Evolutionary conservation across 2,329 filamentous ascomycete species (phyloP).

Genomic region (Orbilia brochopaga): DNA sequence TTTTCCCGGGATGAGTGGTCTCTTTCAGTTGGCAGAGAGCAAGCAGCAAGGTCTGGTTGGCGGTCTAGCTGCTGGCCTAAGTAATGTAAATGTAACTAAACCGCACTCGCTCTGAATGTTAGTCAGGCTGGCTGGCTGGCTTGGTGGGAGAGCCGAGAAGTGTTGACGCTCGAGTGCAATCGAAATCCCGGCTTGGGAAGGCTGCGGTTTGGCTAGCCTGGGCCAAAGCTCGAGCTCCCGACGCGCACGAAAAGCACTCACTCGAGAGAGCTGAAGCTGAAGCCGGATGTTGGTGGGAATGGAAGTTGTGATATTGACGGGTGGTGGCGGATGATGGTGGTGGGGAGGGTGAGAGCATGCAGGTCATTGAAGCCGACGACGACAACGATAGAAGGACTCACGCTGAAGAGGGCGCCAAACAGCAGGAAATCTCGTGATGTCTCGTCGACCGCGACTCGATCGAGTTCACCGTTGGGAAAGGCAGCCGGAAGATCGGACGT

Average conservation of each 20-base stretch:
- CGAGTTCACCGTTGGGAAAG: background rate
- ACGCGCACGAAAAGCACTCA: slow-evolving; percentile 19
- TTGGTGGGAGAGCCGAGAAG: slow-evolving; percentile 15
- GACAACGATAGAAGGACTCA: slow-evolving; percentile 7
- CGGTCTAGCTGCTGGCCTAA: slow-evolving; percentile 27
- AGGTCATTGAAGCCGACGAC: slow-evolving; percentile 14
- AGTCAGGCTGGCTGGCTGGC: slow-evolving; percentile 16
- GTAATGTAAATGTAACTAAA: slow-evolving; percentile 8
- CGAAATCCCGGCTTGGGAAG: background rate
- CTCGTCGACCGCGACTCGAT: slow-evolving; percentile 11
- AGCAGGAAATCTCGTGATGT: slow-evolving; percentile 23
- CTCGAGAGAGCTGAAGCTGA: background rate
- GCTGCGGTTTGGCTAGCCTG: background rate
- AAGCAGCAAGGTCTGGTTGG: slow-evolving; percentile 23
- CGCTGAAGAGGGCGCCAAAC: slow-evolving; percentile 11
- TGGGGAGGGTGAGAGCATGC: too few species aligned
- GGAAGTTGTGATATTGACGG: background rate
- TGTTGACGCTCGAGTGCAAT: slow-evolving; percentile 23
- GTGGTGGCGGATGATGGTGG: too few species aligned
- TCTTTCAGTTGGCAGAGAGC: slow-evolving; percentile 8
- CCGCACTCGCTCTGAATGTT: slow-evolving; percentile 31
- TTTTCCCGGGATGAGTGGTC: slow-evolving; percentile 44
- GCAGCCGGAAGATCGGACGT: slow-evolving; percentile 34
- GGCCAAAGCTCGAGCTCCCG: slow-evolving; percentile 10
- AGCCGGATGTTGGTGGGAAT: background rate